A percentile compares a stretch with the other conserved stretches of the same genome.
These are phyloP conservation scores for Ustilago crameri DNA, from an alignment of 1,284 basidiomycete species.

Conservation along the genomic window DNA sequence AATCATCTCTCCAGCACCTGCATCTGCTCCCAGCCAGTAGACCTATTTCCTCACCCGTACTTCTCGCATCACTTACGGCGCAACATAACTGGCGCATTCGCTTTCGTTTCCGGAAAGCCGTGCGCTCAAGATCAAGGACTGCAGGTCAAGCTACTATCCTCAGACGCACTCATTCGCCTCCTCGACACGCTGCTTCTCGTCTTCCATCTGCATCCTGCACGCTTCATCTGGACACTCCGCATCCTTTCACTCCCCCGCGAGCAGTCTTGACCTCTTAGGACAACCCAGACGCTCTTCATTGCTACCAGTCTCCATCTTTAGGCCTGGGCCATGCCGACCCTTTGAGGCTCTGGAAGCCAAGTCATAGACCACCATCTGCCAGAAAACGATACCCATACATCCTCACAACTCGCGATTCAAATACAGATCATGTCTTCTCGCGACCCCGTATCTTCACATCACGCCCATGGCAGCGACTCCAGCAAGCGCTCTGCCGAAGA, in stretches of 20 bases:
- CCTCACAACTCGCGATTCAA: neutral
- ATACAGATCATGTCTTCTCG: constrained; percentile 20
- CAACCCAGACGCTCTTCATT: neutral
- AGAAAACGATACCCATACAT: neutral
- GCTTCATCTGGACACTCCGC: neutral
- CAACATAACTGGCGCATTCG: neutral
- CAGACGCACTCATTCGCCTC: constrained; percentile 13
- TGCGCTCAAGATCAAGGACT: neutral
- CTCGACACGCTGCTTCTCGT: neutral
- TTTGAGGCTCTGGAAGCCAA: constrained; percentile 7
- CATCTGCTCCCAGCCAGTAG: neutral
- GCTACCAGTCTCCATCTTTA: neutral
- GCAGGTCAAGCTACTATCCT: constrained; percentile 23
- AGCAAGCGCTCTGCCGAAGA: constrained; percentile 26
- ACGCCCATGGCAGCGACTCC: constrained; percentile 3
- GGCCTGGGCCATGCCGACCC: constrained; percentile 7
- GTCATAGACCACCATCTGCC: neutral
- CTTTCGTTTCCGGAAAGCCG: no score
- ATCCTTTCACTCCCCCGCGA: no score
- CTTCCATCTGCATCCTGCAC: neutral
- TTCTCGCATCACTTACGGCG: neutral
- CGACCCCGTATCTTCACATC: constrained; percentile 4
- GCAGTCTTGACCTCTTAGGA: no score
- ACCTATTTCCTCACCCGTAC: neutral
- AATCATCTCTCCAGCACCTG: neutral